Evolutionary conservation across 2,329 filamentous ascomycete species (phyloP).

Genomic region (Dryadomyces quercus-mongolicae): DNA sequence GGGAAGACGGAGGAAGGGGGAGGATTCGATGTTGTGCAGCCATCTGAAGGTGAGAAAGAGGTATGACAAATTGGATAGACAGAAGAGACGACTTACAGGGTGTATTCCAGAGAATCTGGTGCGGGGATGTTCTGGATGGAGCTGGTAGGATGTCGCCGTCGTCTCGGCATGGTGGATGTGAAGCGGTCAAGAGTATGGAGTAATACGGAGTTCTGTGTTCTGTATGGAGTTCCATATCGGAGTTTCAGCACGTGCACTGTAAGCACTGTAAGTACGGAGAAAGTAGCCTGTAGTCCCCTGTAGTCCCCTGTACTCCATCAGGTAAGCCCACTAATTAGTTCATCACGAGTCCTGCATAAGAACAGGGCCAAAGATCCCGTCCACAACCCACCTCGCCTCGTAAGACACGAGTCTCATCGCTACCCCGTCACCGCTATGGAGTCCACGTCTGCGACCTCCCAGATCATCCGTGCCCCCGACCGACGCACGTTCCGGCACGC

Average conservation of each 20-base stretch:
- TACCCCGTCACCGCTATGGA: background rate
- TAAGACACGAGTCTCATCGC: background rate
- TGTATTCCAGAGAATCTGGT: background rate
- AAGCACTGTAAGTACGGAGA: too few relatives aligned
- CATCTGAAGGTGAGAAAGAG: slow-evolving; percentile 12
- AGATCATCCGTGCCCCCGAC: slow-evolving; percentile 20
- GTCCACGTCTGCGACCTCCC: slow-evolving; percentile 4
- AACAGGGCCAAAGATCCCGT: too few relatives aligned
- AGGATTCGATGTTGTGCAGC: slow-evolving; percentile 15
- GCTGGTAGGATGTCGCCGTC: background rate
- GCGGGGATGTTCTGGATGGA: background rate
- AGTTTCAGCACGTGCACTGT: too few relatives aligned
- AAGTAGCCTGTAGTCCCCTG: too few relatives aligned
- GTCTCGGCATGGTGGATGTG: background rate
- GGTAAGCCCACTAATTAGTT: too few relatives aligned
- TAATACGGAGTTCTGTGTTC: too few relatives aligned
- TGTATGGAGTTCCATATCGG: too few relatives aligned
- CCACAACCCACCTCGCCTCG: too few relatives aligned
- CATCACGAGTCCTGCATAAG: too few relatives aligned
- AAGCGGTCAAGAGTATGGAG: background rate
- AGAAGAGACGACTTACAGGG: background rate
- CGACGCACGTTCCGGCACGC: slow-evolving; percentile 8
- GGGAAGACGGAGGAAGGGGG: slow-evolving; percentile 20
- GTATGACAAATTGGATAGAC: background rate
- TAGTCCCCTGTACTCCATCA: too few relatives aligned